Evolutionary conservation across 805 yeast species (phyloP), one percentile per base, ranked within the genome.

Genomic region (Candida suzukii): DNA sequence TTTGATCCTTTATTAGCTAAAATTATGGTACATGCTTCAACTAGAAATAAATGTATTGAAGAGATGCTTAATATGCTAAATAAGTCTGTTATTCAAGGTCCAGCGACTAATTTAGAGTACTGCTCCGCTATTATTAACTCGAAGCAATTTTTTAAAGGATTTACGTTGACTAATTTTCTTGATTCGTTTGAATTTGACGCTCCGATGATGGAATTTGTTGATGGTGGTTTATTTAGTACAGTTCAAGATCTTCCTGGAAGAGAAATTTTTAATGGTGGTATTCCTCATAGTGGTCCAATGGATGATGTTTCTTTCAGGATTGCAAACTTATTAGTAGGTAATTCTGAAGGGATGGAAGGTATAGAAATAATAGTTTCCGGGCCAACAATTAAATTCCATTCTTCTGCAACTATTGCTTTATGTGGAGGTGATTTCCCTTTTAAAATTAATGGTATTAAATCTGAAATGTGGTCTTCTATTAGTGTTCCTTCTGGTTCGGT

Each of bases 281-380:
- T 91, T 41, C 99, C 99, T 21, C 97, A 98, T 8, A 87, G 96
- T 32, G 99, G 99, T 35, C 96, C 98, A 44, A 91, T 91, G 98
- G 99, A 91, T 64, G 76, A 80, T 45, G 88, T 80, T 54, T 80
- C 96, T 3, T 90, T 90, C 69, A 73, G 96, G 54, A 61, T 87
- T 46, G 96, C 95, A 18, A 91, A 91, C 68, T 70, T 84, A 57
- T 78, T 87, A 54, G 98, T 91, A 35, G 98, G 97, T 45, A 93
- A 91, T 63, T 75, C 81, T 50, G 64, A 70, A 47, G 67, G 73
- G 35, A 83, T 96, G 10, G 96, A 98, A 6, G 96, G 93, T 28
- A 71, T 91, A 56, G 99, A 91, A 65, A 70, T 86, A 42, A 93
- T 98, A 2, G 67, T 91, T 53, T 76, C 67, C 38, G 99, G 98